These are phyloP conservation scores for Coemansia sp. DNA, from an alignment of 192 early-diverging fungal genomes.

Conservation along the genomic window DNA sequence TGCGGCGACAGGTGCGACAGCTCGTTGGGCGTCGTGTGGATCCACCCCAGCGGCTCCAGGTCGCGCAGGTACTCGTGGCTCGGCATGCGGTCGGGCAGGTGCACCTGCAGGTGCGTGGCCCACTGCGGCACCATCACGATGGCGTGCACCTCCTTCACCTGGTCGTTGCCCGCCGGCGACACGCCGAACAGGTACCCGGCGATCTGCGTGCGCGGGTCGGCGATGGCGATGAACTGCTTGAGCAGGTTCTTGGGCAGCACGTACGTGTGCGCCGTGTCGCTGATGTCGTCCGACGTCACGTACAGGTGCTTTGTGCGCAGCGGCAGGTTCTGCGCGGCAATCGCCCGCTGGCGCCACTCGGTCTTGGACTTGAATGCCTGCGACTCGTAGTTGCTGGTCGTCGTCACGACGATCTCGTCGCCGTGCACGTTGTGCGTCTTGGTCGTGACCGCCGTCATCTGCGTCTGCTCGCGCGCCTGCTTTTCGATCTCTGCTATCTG, in stretches of 20 bases:
- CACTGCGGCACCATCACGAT: slow-evolving; percentile 98
- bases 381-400: slow-evolving; percentile 95
- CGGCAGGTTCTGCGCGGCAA: slow-evolving; percentile 94
- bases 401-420: slow-evolving; percentile 98
- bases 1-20: slow-evolving; percentile 83
- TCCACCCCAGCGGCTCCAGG: slow-evolving; percentile 96
- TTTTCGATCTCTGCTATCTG: slow-evolving; percentile 99
- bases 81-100: slow-evolving; percentile 86
- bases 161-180: slow-evolving; percentile 82
- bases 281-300: slow-evolving; percentile 94
- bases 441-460: slow-evolving; percentile 94
- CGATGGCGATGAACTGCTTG: slow-evolving; percentile 94
- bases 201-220: slow-evolving; percentile 95
- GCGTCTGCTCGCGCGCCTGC: slow-evolving; percentile 90
- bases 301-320: slow-evolving; percentile 97
- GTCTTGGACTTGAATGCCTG: slow-evolving; percentile 99
- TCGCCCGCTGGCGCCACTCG: slow-evolving; percentile 98
- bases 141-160: slow-evolving; percentile 94
- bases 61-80: slow-evolving; percentile 91
- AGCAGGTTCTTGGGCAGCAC: slow-evolving; percentile 98
- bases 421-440: slow-evolving; percentile 97
- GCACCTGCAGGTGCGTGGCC: slow-evolving; percentile 95
- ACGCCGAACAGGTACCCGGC: slow-evolving; percentile 95
- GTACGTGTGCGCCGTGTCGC: slow-evolving; percentile 93
- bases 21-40: slow-evolving; percentile 97